Conservation (phyloP, 306 rosid genomes). For the Cicer chorassanicum region DNA sequence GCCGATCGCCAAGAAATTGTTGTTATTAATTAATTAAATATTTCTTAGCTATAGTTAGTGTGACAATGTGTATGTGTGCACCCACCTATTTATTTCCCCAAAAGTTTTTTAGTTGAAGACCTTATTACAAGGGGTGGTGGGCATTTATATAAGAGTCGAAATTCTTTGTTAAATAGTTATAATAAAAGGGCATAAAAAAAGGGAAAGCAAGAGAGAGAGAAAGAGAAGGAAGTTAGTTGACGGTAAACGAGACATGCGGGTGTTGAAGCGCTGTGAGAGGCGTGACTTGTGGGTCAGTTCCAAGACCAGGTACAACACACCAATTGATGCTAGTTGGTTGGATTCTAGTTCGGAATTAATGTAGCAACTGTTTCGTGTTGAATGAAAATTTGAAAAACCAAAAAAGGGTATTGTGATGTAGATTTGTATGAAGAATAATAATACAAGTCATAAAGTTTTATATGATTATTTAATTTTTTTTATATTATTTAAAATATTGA, state of each 20-base stretch:
- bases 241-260: constrained; percentile 42
- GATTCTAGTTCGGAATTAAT: constrained; percentile 1
- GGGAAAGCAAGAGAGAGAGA: not conserved
- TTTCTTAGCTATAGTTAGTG: not conserved
- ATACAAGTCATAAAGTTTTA: too few relatives aligned
- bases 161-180: constrained; percentile 8
- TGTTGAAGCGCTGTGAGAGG: constrained; percentile 30
- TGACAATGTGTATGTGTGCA: not conserved
- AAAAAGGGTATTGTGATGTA: not conserved
- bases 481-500: too few relatives aligned
- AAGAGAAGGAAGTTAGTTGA: constrained; percentile 4
- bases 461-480: too few relatives aligned
- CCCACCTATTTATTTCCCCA: not conserved
- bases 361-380: not conserved
- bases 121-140: not conserved
- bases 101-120: not conserved
- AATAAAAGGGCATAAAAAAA: not conserved
- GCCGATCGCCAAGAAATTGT: constrained; percentile 3
- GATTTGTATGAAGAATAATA: too few relatives aligned
- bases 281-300: constrained; percentile 51
- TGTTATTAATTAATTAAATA: not conserved
- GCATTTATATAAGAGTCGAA: constrained; percentile 10
- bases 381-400: not conserved
- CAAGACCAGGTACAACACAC: constrained; percentile 18
- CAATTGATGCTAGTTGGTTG: not conserved